Percentiles rank a stretch among this genome's conserved stretches.
Evolutionary conservation across 2,329 filamentous ascomycete species (phyloP).

Genomic region (Ascochyta viciae-villosae): DNA sequence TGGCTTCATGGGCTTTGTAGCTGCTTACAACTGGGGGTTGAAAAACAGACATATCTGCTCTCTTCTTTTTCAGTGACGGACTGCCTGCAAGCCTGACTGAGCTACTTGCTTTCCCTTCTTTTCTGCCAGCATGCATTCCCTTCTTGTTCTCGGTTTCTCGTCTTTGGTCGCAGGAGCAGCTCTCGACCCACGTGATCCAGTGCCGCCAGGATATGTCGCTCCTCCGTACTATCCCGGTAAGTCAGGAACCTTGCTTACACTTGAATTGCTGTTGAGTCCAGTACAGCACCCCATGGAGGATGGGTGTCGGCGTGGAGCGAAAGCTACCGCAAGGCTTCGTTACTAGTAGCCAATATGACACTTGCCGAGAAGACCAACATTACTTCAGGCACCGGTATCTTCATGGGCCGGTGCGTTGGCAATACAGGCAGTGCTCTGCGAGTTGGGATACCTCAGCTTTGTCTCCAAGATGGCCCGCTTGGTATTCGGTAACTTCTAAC

Average conservation of each 20-base stretch:
- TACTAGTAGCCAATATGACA: conserved; percentile 76
- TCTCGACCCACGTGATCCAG: conserved; percentile 40
- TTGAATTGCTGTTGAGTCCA: background rate
- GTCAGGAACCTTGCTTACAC: background rate
- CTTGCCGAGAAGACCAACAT: conserved; percentile 82
- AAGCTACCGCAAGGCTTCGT: conserved; percentile 73
- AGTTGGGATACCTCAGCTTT: conserved; percentile 73
- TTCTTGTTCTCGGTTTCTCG: conserved; percentile 31
- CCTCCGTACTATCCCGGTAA: conserved; percentile 70
- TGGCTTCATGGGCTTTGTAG: too few relatives aligned
- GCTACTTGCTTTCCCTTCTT: background rate
- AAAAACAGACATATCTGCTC: background rate
- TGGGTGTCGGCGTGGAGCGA: conserved; percentile 73
- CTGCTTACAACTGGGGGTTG: background rate
- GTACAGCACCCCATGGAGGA: conserved; percentile 68
- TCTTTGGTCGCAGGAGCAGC: conserved; percentile 32
- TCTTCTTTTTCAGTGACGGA: background rate
- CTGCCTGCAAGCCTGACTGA: background rate
- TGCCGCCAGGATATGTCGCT: conserved; percentile 46
- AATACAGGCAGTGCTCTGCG: conserved; percentile 76
- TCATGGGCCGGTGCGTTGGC: conserved; percentile 75
- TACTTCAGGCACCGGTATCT: conserved; percentile 73
- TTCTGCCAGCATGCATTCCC: conserved; percentile 29
- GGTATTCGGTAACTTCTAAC: conserved; percentile 62
- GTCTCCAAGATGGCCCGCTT: conserved; percentile 69